A percentile compares a stretch with the other conserved stretches of the same genome.
Conservation (phyloP, 352 stramenopile genomes). For the Globisporangium cystogenes region DNA sequence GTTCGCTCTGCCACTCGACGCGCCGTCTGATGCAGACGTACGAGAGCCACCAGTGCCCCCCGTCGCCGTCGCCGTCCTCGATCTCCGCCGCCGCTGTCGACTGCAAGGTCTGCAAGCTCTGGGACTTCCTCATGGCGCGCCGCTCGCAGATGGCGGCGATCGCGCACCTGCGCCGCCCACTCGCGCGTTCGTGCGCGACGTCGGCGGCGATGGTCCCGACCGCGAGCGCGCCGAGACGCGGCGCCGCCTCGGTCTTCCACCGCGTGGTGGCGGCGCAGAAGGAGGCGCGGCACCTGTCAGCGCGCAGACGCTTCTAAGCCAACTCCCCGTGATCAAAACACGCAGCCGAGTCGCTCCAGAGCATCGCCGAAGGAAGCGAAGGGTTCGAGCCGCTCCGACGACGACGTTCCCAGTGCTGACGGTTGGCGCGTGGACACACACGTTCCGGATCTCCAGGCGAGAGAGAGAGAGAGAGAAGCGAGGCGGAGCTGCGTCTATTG, state of each 20-base stretch:
- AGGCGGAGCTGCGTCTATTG: neutral
- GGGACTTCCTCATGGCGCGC: constrained; percentile 46
- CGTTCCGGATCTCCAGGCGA: neutral
- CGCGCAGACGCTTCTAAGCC: constrained; percentile 21
- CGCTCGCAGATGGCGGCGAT: constrained; percentile 15
- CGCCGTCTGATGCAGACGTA: constrained; percentile 60
- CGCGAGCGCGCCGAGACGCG: constrained; percentile 7
- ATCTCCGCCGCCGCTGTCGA: constrained; percentile 17
- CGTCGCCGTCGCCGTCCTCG: neutral
- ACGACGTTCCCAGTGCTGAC: neutral
- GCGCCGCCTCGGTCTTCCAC: constrained; percentile 13
- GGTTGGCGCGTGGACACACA: neutral
- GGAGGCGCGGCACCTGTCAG: constrained; percentile 18
- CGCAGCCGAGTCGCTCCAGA: neutral
- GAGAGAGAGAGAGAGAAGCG: neutral
- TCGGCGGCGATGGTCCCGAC: neutral
- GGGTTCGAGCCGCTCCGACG: neutral
- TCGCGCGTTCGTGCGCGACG: constrained; percentile 6
- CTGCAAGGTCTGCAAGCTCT: constrained; percentile 79
- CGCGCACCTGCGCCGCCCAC: constrained; percentile 11
- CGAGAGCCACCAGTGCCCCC: constrained; percentile 48
- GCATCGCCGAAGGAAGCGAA: constrained; percentile 9
- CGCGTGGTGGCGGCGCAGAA: constrained; percentile 24
- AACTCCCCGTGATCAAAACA: too few relatives aligned
- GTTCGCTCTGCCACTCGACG: constrained; percentile 69